Evolutionary conservation across 768 basidiomycete species (phyloP).

Genomic region (Lactarius evosmus): DNA sequence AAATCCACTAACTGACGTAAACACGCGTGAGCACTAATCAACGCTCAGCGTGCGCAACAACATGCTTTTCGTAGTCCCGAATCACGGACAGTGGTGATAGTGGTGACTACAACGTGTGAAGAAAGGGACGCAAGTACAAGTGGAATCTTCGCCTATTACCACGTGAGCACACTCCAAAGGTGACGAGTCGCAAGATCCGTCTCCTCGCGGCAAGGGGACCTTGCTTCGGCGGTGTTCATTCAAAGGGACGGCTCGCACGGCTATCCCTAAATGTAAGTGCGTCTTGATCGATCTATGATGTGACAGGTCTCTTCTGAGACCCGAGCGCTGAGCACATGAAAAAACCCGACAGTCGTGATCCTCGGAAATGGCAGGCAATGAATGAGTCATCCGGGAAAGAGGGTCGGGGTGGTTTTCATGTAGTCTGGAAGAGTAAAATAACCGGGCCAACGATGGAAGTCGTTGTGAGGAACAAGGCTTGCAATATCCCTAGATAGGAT

Average conservation of each 20-base stretch:
- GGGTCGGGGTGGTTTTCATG: not conserved
- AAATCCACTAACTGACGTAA: not conserved
- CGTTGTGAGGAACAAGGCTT: not conserved
- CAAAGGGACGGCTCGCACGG: not conserved
- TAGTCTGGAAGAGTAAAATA: not conserved
- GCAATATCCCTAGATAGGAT: slow-evolving; percentile 4
- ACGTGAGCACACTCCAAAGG: not conserved
- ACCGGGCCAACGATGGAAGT: slow-evolving; percentile 1
- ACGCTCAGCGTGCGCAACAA: not conserved
- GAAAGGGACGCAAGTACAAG: not conserved
- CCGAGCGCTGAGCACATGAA: not conserved
- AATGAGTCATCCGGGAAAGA: not conserved
- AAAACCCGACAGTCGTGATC: not conserved
- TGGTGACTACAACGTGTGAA: not conserved
- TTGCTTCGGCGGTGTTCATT: not conserved
- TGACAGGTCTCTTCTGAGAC: not conserved
- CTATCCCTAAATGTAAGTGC: not conserved
- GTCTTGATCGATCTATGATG: not conserved
- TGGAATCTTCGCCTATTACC: not conserved
- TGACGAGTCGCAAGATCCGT: not conserved
- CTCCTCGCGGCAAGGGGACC: not conserved
- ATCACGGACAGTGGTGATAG: not conserved
- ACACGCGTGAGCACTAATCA: not conserved
- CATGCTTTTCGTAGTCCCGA: not conserved
- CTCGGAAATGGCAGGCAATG: not conserved